These are phyloP conservation scores for Oryza glaberrima DNA, from an alignment of 176 grass and related monocot genomes.

Conservation along the genomic window DNA sequence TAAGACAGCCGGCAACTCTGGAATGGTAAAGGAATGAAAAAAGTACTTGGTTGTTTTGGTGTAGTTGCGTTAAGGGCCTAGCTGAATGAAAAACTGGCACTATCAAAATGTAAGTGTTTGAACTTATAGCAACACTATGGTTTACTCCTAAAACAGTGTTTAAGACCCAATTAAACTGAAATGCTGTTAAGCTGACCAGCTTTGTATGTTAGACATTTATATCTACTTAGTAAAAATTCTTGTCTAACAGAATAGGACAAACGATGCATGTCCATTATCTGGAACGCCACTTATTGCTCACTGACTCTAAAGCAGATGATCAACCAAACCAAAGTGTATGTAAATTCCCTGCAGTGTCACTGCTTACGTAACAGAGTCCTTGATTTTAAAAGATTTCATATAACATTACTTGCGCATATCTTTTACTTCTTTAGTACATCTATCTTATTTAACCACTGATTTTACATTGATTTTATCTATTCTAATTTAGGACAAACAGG, in stretches of 20 bases:
- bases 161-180: conserved; percentile 1
- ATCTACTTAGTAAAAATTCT: conserved; percentile 2
- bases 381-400: conserved; percentile 20
- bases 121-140: neutral
- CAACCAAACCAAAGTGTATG: neutral
- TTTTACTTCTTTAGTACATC: conserved; percentile 34
- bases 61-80: conserved; percentile 6
- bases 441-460: conserved; percentile 14
- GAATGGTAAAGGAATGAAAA: neutral
- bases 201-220: neutral
- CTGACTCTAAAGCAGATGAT: conserved; percentile 6
- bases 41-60: neutral
- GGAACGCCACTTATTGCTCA: conserved; percentile 13
- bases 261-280: conserved; percentile 13
- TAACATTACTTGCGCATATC: conserved; percentile 31
- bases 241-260: neutral
- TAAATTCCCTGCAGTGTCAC: conserved; percentile 31
- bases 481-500: conserved; percentile 15
- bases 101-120: neutral
- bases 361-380: conserved; percentile 39
- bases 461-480: conserved; percentile 25
- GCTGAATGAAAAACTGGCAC: neutral
- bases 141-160: neutral
- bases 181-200: neutral
- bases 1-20: neutral